These are phyloP conservation scores for Didymella glomerata DNA, from an alignment of 2,329 filamentous ascomycete genomes.

Conservation along the genomic window DNA sequence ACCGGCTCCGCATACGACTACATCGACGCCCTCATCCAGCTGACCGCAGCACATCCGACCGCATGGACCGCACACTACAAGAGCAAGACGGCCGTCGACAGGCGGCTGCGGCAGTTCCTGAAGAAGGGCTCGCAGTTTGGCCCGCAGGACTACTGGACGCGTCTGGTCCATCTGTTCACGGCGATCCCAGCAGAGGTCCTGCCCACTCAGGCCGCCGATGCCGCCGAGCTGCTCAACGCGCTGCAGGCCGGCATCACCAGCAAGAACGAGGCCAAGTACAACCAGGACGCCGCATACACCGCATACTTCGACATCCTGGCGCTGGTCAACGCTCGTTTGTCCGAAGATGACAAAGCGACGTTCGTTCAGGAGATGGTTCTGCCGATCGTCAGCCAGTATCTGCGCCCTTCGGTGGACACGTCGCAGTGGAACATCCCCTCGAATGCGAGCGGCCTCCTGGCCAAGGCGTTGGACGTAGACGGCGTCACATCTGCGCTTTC, in stretches of 20 bases:
- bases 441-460: constrained; percentile 50
- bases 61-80: constrained; percentile 76
- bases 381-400: constrained; percentile 63
- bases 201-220: constrained; percentile 61
- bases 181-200: constrained; percentile 65
- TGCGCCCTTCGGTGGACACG: constrained; percentile 57
- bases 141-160: constrained; percentile 75
- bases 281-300: constrained; percentile 75
- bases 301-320: constrained; percentile 73
- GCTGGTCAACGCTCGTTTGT: constrained; percentile 53
- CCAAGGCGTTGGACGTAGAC: constrained; percentile 53
- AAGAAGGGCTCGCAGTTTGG: constrained; percentile 86
- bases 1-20: constrained; percentile 77
- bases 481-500: constrained; percentile 60
- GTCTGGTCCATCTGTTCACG: constrained; percentile 68
- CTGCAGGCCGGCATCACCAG: constrained; percentile 75
- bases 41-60: constrained; percentile 71
- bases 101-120: constrained; percentile 74
- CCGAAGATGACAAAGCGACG: constrained; percentile 56
- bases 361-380: constrained; percentile 60
- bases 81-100: constrained; percentile 64
- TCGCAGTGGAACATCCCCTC: constrained; percentile 61
- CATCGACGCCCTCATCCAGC: constrained; percentile 68
- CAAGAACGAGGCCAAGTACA: constrained; percentile 76
- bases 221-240: constrained; percentile 69